A percentile compares a stretch with the other conserved stretches of the same genome.
Evolutionary conservation across 1,284 basidiomycete species (phyloP).

Genomic region (Sanguinoderma infundibulare): DNA sequence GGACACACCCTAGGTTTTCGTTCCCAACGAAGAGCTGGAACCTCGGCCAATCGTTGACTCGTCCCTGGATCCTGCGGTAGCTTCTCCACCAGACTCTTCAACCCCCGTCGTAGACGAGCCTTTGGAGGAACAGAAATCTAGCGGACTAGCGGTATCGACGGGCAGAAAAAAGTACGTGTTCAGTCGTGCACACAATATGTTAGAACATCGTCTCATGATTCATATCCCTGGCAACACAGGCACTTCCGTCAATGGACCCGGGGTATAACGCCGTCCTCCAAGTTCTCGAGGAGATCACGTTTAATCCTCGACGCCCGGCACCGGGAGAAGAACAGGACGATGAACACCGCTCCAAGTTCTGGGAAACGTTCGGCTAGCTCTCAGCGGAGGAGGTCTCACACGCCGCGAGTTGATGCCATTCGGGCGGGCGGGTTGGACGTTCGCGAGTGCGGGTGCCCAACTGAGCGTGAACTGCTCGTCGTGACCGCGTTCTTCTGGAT

Average conservation of each 20-base stretch:
- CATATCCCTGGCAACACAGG: neutral
- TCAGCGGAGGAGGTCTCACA: conserved; percentile 17
- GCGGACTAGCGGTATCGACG: neutral
- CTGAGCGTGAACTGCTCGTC: neutral
- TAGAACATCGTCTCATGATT: neutral
- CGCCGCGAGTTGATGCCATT: conserved; percentile 20
- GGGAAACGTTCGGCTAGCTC: conserved; percentile 22
- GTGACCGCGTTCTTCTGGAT: neutral
- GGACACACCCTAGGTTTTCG: neutral
- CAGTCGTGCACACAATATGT: no score
- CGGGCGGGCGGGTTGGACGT: neutral
- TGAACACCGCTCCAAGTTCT: conserved; percentile 17
- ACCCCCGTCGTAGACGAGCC: no score
- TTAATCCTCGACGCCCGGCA: neutral
- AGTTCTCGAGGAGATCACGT: conserved; percentile 11
- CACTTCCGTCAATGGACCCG: neutral
- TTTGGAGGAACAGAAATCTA: neutral
- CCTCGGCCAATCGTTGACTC: neutral
- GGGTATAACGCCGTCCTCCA: conserved; percentile 14
- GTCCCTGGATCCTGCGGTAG: neutral
- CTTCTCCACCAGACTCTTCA: no score
- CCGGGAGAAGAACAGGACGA: conserved; percentile 14
- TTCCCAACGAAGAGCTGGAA: neutral
- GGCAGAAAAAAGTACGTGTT: no score
- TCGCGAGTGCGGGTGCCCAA: neutral